These are phyloP conservation scores for Magnolia changhungtana DNA, from an alignment of 164 flowering plant species.

Conservation along the genomic window DNA sequence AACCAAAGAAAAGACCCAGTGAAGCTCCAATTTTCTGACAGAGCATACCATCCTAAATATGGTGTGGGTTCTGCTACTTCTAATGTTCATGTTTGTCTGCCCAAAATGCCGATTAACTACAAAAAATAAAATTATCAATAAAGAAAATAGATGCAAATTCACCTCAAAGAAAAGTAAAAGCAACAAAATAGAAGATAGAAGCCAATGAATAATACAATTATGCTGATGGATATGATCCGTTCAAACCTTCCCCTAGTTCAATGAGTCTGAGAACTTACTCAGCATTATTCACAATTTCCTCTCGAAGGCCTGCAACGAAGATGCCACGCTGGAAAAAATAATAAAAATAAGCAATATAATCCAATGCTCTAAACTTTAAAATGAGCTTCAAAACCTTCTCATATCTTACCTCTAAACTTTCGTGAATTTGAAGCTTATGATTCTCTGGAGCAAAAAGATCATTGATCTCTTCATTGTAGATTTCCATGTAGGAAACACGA, in stretches of 20 bases:
- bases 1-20: neutral
- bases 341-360: no score
- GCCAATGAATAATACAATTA: neutral
- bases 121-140: slow-evolving; percentile 8
- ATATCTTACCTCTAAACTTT: no score
- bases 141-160: neutral
- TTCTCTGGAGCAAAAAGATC: no score
- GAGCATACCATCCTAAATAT: slow-evolving; percentile 88
- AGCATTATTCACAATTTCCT: slow-evolving; percentile 84
- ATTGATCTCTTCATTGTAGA: no score
- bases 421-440: no score
- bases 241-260: slow-evolving; percentile 86
- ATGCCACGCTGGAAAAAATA: no score
- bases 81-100: slow-evolving; percentile 92
- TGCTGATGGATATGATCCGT: neutral
- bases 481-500: no score
- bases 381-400: no score
- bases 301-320: slow-evolving; percentile 90
- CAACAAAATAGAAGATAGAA: neutral
- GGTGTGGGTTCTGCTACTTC: slow-evolving; percentile 96
- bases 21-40: neutral
- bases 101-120: slow-evolving; percentile 95
- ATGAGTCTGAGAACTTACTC: slow-evolving; percentile 85
- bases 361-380: no score
- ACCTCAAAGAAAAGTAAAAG: neutral